Conservation (phyloP, 2,329 filamentous ascomycete species). For the Aspergillus pseudotamarii region DNA sequence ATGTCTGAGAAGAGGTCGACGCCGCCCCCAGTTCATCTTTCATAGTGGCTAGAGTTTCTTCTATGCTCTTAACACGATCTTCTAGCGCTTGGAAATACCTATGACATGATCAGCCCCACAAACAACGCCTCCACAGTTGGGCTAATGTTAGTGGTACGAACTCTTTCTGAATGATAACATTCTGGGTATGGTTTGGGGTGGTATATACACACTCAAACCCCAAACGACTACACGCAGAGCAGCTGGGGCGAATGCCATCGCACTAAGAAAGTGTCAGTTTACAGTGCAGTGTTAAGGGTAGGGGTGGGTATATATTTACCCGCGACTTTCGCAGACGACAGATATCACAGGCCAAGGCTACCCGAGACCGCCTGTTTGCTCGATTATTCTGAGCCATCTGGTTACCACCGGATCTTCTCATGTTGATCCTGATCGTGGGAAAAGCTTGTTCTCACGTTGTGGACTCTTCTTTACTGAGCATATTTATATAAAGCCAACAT, state of each 20-base stretch:
- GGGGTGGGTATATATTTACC: not conserved
- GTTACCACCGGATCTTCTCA: not conserved
- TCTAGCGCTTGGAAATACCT: slow-evolving; percentile 29
- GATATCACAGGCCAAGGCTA: slow-evolving; percentile 44
- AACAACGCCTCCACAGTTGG: not conserved
- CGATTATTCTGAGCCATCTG: not conserved
- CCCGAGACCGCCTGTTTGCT: slow-evolving; percentile 37
- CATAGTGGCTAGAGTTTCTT: slow-evolving; percentile 24
- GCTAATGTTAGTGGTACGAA: slow-evolving; percentile 12
- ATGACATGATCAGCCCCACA: not conserved
- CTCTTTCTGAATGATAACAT: slow-evolving; percentile 47
- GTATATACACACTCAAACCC: slow-evolving; percentile 50
- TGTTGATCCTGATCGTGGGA: not conserved
- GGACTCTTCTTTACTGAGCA: not conserved
- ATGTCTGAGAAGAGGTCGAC: not conserved
- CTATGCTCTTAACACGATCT: slow-evolving; percentile 30
- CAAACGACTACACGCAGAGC: slow-evolving; percentile 45
- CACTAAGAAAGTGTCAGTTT: slow-evolving; percentile 36
- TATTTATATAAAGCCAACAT: not conserved
- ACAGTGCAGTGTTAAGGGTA: not conserved
- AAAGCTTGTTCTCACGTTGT: not conserved
- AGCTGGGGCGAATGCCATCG: slow-evolving; percentile 47
- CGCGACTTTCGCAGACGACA: slow-evolving; percentile 38
- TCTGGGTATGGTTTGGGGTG: slow-evolving; percentile 37
- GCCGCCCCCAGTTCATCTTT: slow-evolving; percentile 15